Conservation (phyloP, 805 yeast genomes). For the Candida quercuum region DNA sequence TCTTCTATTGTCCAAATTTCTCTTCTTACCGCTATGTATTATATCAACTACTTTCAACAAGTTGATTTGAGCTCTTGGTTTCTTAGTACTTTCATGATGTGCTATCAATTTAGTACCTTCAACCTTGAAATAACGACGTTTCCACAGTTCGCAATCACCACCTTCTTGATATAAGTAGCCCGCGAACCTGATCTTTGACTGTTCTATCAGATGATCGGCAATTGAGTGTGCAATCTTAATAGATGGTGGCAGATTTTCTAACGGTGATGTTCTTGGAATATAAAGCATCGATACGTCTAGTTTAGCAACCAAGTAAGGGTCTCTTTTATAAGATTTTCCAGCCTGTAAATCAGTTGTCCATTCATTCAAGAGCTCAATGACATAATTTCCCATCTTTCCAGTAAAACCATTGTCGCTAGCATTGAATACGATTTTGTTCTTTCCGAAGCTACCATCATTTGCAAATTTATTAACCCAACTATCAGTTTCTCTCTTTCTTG, state of each 20-base stretch:
- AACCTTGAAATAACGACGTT: slow-evolving; percentile 70
- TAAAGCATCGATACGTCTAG: slow-evolving; percentile 64
- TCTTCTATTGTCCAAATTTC: slow-evolving; percentile 27
- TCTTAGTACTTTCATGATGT: slow-evolving; percentile 62
- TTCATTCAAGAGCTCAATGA: slow-evolving; percentile 68
- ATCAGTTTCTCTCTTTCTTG: slow-evolving; percentile 45
- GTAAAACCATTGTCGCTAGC: slow-evolving; percentile 51
- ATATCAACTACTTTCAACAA: slow-evolving; percentile 53
- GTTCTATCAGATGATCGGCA: slow-evolving; percentile 31
- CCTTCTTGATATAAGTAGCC: slow-evolving; percentile 87
- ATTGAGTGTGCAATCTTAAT: slow-evolving; percentile 48
- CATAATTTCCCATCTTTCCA: slow-evolving; percentile 46
- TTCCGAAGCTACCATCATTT: slow-evolving; percentile 83
- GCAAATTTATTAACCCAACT: slow-evolving; percentile 65
- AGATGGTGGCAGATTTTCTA: slow-evolving; percentile 67
- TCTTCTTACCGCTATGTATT: slow-evolving; percentile 29
- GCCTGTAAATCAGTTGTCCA: slow-evolving; percentile 53
- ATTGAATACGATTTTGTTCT: slow-evolving; percentile 61
- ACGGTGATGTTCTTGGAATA: slow-evolving; percentile 54
- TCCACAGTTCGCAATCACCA: slow-evolving; percentile 74
- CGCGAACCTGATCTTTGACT: slow-evolving; percentile 35
- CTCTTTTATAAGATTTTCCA: slow-evolving; percentile 27
- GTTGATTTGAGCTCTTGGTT: slow-evolving; percentile 72
- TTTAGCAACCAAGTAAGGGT: slow-evolving; percentile 60
- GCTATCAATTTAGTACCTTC: slow-evolving; percentile 70